A percentile compares a stretch with the other conserved stretches of the same genome.
Conservation (phyloP, 208 protist species). For the Wallacemonas collosoma region DNA sequence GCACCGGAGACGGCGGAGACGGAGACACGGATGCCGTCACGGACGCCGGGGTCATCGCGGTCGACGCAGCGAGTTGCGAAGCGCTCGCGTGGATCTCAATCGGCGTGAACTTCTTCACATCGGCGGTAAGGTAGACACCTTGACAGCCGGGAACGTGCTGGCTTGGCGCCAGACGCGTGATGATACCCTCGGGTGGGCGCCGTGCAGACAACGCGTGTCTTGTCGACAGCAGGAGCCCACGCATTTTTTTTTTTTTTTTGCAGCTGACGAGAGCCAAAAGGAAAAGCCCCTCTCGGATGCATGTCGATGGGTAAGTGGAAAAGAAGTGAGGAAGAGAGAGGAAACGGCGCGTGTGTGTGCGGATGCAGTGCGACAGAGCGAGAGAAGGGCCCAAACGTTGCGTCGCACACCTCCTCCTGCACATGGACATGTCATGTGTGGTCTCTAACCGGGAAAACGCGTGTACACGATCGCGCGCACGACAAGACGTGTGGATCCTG, state of each 20-base stretch:
- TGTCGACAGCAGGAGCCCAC: background rate
- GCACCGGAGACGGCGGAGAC: background rate
- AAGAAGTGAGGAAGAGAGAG: too few relatives aligned
- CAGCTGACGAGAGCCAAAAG: background rate
- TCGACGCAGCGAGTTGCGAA: background rate
- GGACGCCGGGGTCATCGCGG: background rate
- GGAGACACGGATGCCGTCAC: background rate
- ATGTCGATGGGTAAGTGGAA: too few relatives aligned
- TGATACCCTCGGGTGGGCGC: conserved; percentile 6
- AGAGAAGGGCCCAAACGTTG: too few relatives aligned
- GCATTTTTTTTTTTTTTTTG: conserved; percentile 8
- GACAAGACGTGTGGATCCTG: too few relatives aligned
- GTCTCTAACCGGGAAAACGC: too few relatives aligned
- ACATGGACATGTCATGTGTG: too few relatives aligned
- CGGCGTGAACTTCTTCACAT: conserved; percentile 75
- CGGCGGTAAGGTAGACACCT: conserved; percentile 59
- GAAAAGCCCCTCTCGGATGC: too few relatives aligned
- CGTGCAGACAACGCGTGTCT: background rate
- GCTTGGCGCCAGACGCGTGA: conserved; percentile 63
- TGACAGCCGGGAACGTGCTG: conserved; percentile 40
- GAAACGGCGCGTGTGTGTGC: too few relatives aligned
- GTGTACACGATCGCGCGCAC: too few relatives aligned
- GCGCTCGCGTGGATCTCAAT: conserved; percentile 49
- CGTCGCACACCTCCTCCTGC: too few relatives aligned
- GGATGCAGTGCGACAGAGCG: too few relatives aligned